Evolutionary conservation across 2,329 filamentous ascomycete genomes (phyloP).

Genomic region (Diplodia mutila): DNA sequence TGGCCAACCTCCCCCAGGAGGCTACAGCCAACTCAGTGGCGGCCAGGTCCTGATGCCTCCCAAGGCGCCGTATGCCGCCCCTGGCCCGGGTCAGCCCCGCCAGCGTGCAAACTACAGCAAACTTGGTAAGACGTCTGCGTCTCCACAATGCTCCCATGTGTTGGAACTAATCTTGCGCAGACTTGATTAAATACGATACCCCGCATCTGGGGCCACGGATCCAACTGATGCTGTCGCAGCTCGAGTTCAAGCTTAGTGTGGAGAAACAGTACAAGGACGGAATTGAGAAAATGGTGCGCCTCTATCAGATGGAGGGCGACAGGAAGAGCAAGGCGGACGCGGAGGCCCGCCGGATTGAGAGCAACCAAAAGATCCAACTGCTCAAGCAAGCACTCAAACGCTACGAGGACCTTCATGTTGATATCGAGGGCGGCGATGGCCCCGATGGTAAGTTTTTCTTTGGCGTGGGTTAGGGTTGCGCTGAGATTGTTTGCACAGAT

Average conservation of each 20-base stretch:
- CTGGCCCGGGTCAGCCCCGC: constrained; percentile 69
- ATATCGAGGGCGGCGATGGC: constrained; percentile 77
- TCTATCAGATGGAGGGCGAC: constrained; percentile 97
- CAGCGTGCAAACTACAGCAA: constrained; percentile 88
- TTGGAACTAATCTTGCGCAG: constrained; percentile 53
- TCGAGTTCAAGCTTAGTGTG: constrained; percentile 98
- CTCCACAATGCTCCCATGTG: neutral
- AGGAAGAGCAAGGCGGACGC: constrained; percentile 94
- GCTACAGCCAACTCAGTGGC: constrained; percentile 64
- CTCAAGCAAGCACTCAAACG: constrained; percentile 93
- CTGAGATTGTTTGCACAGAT: constrained; percentile 61
- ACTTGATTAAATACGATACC: constrained; percentile 98
- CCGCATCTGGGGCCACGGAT: constrained; percentile 94
- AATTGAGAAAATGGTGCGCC: constrained; percentile 98
- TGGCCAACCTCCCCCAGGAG: constrained; percentile 57
- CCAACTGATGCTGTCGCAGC: constrained; percentile 97
- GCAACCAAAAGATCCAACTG: constrained; percentile 95
- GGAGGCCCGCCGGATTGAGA: constrained; percentile 85
- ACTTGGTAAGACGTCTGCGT: constrained; percentile 67
- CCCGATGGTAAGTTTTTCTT: constrained; percentile 66
- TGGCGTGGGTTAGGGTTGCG: neutral
- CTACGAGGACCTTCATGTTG: constrained; percentile 96
- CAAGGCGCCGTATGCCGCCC: constrained; percentile 75
- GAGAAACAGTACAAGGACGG: constrained; percentile 99
- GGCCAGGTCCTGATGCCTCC: constrained; percentile 78